phyloP scores from a whole-genome alignment of 352 stramenopile species.

The Phytophthora tubulina region DNA sequence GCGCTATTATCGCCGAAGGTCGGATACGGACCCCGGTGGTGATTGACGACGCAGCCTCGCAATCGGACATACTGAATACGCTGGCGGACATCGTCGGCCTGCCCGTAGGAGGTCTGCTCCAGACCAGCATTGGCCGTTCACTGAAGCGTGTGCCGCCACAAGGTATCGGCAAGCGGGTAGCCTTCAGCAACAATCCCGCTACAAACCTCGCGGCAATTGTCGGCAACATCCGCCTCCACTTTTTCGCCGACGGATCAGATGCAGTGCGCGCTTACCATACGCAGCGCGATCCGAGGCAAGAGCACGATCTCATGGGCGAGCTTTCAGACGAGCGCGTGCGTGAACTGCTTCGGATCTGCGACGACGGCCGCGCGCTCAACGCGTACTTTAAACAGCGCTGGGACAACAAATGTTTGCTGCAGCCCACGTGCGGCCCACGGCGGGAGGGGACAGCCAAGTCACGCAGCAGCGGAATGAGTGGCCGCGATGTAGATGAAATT shows the following conservation, averaged over 20 bases:
- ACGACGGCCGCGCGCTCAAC: slow-evolving; percentile 53
- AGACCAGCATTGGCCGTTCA: slow-evolving; percentile 66
- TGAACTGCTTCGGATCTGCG: slow-evolving; percentile 50
- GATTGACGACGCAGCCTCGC: slow-evolving; percentile 52
- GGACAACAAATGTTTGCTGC: slow-evolving; percentile 54
- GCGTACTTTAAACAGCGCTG: slow-evolving; percentile 64
- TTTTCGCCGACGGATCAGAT: slow-evolving; percentile 58
- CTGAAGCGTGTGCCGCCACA: slow-evolving; percentile 60
- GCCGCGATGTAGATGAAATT: not conserved
- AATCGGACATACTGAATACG: slow-evolving; percentile 77
- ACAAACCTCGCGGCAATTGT: slow-evolving; percentile 64
- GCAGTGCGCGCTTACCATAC: slow-evolving; percentile 62
- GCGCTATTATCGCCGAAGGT: slow-evolving; percentile 66
- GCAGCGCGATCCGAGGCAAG: slow-evolving; percentile 48
- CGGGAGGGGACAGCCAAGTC: not conserved
- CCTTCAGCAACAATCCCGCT: slow-evolving; percentile 68
- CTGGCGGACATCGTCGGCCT: slow-evolving; percentile 74
- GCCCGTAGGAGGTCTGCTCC: slow-evolving; percentile 55
- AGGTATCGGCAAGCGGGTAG: slow-evolving; percentile 38
- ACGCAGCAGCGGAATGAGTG: not conserved
- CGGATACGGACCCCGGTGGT: slow-evolving; percentile 51
- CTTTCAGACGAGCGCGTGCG: slow-evolving; percentile 35
- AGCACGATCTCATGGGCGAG: slow-evolving; percentile 58
- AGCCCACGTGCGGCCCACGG: slow-evolving; percentile 21
- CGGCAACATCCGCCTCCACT: slow-evolving; percentile 65